phyloP scores from a whole-genome alignment of 805 yeast genomes.

The Candida coleopterorum region DNA sequence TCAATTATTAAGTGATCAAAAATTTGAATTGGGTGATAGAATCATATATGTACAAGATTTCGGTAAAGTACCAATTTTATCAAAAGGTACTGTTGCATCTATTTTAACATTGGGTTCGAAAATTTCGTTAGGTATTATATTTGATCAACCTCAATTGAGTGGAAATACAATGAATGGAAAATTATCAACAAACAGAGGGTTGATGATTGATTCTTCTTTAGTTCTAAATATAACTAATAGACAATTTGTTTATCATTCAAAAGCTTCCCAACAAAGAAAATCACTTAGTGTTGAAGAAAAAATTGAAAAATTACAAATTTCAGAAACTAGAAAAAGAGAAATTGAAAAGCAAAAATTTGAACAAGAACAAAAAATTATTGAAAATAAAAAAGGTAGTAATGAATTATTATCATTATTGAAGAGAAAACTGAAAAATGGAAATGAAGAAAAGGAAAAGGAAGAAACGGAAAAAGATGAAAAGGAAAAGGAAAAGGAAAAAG shows the following conservation, averaged over 20 bases:
- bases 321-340: conserved; percentile 8
- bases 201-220: conserved; percentile 74
- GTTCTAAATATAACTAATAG: conserved; percentile 71
- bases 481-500: conserved; percentile 3
- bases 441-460: no score
- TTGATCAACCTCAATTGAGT: conserved; percentile 77
- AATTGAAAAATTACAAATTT: conserved; percentile 10
- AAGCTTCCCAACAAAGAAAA: conserved; percentile 47
- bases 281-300: conserved; percentile 22
- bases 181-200: conserved; percentile 73
- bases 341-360: conserved; percentile 7
- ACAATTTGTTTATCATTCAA: conserved; percentile 74
- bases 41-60: conserved; percentile 78
- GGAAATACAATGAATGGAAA: conserved; percentile 82
- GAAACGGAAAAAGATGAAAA: conserved; percentile 5
- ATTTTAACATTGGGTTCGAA: conserved; percentile 53
- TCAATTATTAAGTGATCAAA: conserved; percentile 67
- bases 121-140: conserved; percentile 68
- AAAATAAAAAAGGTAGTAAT: conserved; percentile 18
- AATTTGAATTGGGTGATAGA: conserved; percentile 83
- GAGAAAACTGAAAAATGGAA: conserved; percentile 13
- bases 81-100: conserved; percentile 87
- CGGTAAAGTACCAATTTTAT: conserved; percentile 84
- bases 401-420: conserved; percentile 28
- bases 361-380: background rate